phyloP scores from a whole-genome alignment of 495 filamentous ascomycete genomes.

The Aspergillus incahuasiensis region DNA sequence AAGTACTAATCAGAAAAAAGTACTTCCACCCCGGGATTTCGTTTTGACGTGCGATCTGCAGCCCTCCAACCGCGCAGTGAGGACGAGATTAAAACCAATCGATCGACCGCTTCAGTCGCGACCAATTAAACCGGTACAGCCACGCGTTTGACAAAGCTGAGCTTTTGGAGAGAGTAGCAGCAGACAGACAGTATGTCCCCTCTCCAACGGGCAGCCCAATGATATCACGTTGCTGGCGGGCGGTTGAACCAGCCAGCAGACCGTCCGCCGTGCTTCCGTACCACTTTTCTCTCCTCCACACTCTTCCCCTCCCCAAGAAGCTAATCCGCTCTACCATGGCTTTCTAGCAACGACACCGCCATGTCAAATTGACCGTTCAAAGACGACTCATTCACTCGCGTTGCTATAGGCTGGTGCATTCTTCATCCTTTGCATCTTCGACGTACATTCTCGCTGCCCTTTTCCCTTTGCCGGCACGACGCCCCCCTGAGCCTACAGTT shows the following conservation, averaged over 20 bases:
- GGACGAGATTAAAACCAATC: conserved; percentile 6
- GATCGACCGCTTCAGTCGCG: conserved; percentile 4
- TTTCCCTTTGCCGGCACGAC: conserved; percentile 20
- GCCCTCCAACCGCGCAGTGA: conserved; percentile 11
- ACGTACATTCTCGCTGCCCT: conserved; percentile 1
- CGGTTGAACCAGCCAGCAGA: conserved; percentile 15
- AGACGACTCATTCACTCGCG: conserved; percentile 17
- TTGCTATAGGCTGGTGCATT: background rate
- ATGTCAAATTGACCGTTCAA: conserved; percentile 17
- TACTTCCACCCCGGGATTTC: conserved; percentile 11
- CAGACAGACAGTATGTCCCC: background rate
- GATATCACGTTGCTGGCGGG: conserved; percentile 17
- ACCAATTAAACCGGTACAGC: conserved; percentile 6
- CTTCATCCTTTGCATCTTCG: conserved; percentile 12
- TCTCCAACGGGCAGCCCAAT: conserved; percentile 8
- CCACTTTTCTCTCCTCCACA: conserved; percentile 11
- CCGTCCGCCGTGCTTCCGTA: conserved; percentile 11
- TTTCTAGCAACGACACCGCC: conserved; percentile 14
- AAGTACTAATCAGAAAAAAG: background rate
- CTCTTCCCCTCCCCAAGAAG: conserved; percentile 13
- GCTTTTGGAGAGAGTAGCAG: background rate
- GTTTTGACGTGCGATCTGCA: conserved; percentile 18
- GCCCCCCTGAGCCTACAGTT: conserved; percentile 11
- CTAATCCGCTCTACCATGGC: conserved; percentile 18
- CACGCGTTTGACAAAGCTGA: conserved; percentile 6